These are phyloP conservation scores for Allium cepa DNA, from an alignment of 106 monocot genomes.

Conservation along the genomic window DNA sequence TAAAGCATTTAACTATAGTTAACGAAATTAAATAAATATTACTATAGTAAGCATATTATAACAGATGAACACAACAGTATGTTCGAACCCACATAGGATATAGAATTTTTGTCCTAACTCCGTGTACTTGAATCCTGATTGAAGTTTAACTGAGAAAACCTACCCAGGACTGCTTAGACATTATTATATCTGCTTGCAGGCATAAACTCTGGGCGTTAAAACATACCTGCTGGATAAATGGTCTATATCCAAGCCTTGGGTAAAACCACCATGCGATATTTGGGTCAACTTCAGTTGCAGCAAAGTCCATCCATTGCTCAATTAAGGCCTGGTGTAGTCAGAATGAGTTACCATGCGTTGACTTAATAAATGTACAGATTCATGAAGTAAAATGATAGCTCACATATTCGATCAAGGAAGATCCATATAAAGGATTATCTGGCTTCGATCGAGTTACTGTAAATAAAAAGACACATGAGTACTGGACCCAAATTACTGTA, in stretches of 20 bases:
- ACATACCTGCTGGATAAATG: constrained; percentile 44
- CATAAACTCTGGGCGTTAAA: not conserved
- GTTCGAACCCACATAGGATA: too few species aligned
- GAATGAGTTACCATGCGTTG: too few species aligned
- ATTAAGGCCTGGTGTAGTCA: constrained; percentile 37
- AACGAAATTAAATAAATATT: too few species aligned
- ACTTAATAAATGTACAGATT: too few species aligned
- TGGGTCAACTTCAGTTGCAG: constrained; percentile 57
- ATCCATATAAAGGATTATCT: constrained; percentile 71
- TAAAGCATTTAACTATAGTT: too few species aligned
- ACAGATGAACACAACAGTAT: too few species aligned
- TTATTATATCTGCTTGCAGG: too few species aligned
- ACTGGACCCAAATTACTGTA: not conserved
- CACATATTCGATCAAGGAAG: constrained; percentile 78
- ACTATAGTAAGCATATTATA: too few species aligned
- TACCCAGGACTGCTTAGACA: too few species aligned
- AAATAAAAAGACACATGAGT: constrained; percentile 8
- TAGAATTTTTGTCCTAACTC: too few species aligned
- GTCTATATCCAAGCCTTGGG: constrained; percentile 55
- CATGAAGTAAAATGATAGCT: constrained; percentile 3
- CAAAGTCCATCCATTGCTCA: constrained; percentile 93
- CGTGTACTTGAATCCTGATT: too few species aligned
- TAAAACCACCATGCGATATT: constrained; percentile 49
- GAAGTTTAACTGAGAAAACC: too few species aligned
- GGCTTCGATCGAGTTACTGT: constrained; percentile 61